These are phyloP conservation scores for Citrus australasica DNA, from an alignment of 345 rosid genomes.

Conservation along the genomic window DNA sequence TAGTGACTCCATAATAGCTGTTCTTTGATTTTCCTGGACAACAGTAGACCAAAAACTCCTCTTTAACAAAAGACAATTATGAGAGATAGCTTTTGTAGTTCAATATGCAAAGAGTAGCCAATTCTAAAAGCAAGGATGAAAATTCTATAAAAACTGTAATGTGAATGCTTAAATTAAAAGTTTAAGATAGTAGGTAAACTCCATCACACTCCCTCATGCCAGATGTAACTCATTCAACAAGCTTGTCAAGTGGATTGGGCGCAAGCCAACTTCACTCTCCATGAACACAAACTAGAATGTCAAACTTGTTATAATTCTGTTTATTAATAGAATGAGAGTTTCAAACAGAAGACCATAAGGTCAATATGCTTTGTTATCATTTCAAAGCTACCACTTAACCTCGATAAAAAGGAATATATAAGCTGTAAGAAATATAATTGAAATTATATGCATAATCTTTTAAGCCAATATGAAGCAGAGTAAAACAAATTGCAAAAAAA, in stretches of 20 bases:
- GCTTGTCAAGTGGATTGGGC: neutral
- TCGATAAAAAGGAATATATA: neutral
- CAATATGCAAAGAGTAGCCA: constrained; percentile 1
- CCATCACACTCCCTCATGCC: neutral
- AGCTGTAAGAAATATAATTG: neutral
- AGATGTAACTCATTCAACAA: neutral
- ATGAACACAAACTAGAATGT: neutral
- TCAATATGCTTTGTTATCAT: neutral
- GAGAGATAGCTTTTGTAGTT: neutral
- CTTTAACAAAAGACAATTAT: neutral
- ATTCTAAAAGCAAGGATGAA: neutral
- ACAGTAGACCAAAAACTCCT: constrained; percentile 1
- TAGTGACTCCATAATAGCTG: constrained; percentile 33
- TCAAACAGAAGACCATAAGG: neutral
- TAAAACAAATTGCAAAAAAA: neutral
- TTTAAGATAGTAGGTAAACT: neutral
- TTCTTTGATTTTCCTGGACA: constrained; percentile 40
- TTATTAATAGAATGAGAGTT: neutral
- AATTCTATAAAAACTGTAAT: neutral
- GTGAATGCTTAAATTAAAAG: neutral
- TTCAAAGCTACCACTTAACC: neutral
- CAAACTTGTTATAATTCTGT: neutral
- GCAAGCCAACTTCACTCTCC: neutral
- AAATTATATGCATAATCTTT: neutral
- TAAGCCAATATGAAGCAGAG: neutral